These are phyloP conservation scores for Pleurotus tuber-regium DNA, from an alignment of 768 basidiomycete genomes.

Conservation along the genomic window DNA sequence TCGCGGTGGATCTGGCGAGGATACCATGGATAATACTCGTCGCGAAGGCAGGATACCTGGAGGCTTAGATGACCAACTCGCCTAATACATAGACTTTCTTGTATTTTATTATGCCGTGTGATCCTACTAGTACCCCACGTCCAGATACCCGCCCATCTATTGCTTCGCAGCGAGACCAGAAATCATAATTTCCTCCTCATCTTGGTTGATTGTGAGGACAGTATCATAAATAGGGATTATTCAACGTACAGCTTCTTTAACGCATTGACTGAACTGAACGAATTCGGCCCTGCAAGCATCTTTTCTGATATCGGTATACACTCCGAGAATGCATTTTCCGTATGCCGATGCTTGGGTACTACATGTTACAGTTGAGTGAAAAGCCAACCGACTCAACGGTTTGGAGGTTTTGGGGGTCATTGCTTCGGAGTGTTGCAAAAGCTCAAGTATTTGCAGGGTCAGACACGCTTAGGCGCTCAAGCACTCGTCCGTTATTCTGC, in stretches of 20 bases:
- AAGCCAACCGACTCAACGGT: constrained; percentile 64
- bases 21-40: neutral
- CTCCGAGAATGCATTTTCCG: constrained; percentile 83
- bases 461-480: no score
- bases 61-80: neutral
- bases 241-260: constrained; percentile 68
- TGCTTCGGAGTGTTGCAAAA: no score
- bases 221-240: neutral
- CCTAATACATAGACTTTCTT: neutral
- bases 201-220: constrained; percentile 51
- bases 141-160: neutral
- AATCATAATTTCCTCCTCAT: constrained; percentile 33
- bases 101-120: neutral
- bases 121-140: neutral
- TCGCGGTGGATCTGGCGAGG: neutral
- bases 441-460: no score
- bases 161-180: neutral
- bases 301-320: constrained; percentile 81
- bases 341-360: constrained; percentile 72
- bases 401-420: no score
- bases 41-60: constrained; percentile 7
- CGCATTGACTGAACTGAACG: constrained; percentile 75
- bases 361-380: constrained; percentile 72
- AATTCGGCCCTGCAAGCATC: constrained; percentile 88
- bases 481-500: no score